Evolutionary conservation across 768 basidiomycete genomes (phyloP).

Genomic region (Hemileccinum rubropunctum): DNA sequence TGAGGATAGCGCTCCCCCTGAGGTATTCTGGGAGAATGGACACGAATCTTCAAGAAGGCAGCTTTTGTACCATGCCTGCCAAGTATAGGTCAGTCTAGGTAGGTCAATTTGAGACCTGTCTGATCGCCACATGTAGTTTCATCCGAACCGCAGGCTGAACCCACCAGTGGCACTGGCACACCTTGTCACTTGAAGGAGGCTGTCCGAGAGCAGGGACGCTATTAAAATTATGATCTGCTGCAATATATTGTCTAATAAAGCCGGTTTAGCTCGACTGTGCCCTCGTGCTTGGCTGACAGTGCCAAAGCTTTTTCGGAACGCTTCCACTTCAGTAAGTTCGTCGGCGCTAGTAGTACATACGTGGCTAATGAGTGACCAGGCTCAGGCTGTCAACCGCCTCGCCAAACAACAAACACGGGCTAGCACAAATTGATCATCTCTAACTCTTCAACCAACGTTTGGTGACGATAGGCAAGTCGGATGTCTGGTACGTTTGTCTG

Average conservation of each 20-base stretch:
- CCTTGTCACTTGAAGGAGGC: too few relatives aligned
- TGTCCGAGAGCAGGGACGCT: too few relatives aligned
- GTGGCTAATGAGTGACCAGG: too few relatives aligned
- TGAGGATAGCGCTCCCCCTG: too few relatives aligned
- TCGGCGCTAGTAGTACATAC: too few relatives aligned
- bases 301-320: background rate
- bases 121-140: background rate
- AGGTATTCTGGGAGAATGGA: background rate
- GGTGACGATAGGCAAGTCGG: constrained; percentile 86
- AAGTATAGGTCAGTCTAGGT: background rate
- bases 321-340: background rate
- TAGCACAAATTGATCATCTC: constrained; percentile 50
- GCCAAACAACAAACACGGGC: background rate
- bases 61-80: constrained; percentile 7
- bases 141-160: too few relatives aligned
- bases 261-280: background rate
- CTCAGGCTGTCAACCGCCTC: too few relatives aligned
- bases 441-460: constrained; percentile 85
- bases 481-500: constrained; percentile 98
- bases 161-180: too few relatives aligned
- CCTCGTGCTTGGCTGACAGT: background rate
- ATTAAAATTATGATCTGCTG: background rate
- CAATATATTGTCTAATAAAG: background rate
- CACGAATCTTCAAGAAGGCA: background rate
- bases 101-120: background rate